Evolutionary conservation across 2,329 filamentous ascomycete genomes (phyloP).

Genomic region (Cadophora sp.): DNA sequence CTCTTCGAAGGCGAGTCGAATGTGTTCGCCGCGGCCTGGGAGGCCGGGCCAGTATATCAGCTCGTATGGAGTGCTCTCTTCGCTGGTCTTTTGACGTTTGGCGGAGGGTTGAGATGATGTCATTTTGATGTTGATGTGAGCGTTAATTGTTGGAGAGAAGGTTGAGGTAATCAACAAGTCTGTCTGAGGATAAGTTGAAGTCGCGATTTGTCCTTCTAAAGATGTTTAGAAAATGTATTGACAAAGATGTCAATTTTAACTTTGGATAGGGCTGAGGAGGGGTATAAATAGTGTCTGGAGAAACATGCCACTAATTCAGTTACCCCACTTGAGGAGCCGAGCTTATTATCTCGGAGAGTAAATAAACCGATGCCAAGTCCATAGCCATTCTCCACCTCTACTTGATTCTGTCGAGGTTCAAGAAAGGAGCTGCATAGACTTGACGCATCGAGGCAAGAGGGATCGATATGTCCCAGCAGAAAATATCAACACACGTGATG

Average conservation of each 20-base stretch:
- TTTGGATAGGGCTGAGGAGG: background rate
- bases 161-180: background rate
- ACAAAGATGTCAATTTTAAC: background rate
- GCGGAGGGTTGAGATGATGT: constrained; percentile 34
- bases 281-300: background rate
- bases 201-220: background rate
- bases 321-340: background rate
- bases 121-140: constrained; percentile 17
- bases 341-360: background rate
- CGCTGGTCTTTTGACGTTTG: constrained; percentile 51
- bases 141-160: background rate
- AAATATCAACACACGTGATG: no score
- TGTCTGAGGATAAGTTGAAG: background rate
- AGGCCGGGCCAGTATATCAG: constrained; percentile 46
- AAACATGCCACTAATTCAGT: background rate
- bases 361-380: background rate
- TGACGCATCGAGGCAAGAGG: no score
- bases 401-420: no score
- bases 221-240: background rate
- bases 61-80: constrained; percentile 46
- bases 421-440: no score
- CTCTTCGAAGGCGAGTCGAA: constrained; percentile 77
- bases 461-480: no score
- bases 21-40: constrained; percentile 76
- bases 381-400: no score